These are phyloP conservation scores for Cryphonectria parasitica DNA, from an alignment of 2,329 filamentous ascomycete species.

Conservation along the genomic window DNA sequence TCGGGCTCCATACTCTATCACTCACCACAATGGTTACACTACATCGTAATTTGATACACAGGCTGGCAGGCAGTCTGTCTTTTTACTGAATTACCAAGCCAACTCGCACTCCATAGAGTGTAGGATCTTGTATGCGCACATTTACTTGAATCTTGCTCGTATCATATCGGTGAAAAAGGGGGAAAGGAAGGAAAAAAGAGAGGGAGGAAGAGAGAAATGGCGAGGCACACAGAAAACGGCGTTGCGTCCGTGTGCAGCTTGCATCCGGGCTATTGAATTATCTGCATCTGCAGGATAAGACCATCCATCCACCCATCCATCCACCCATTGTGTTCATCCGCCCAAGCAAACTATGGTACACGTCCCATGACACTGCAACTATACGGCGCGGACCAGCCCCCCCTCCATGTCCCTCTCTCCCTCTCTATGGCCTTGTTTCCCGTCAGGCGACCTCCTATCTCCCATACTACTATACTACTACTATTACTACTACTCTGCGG, in stretches of 20 bases:
- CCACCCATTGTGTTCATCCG: too few species aligned
- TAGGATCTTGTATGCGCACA: background rate
- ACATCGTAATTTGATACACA: background rate
- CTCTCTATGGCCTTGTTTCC: background rate
- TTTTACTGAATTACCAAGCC: background rate
- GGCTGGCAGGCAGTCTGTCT: background rate
- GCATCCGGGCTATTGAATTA: conserved; percentile 11
- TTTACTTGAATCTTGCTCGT: background rate
- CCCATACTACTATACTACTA: background rate
- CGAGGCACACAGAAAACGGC: background rate
- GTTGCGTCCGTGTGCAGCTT: conserved; percentile 12
- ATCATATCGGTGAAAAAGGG: background rate
- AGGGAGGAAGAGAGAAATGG: background rate
- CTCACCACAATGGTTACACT: background rate
- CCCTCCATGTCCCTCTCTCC: background rate
- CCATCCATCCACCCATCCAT: background rate
- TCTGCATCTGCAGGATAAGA: conserved; percentile 4
- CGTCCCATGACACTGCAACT: background rate
- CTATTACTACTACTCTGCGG: background rate
- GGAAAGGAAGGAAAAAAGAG: background rate
- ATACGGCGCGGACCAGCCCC: background rate
- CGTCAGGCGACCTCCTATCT: conserved; percentile 4
- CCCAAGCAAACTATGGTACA: background rate
- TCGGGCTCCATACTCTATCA: background rate
- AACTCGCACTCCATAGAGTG: background rate